Evolutionary conservation across 768 basidiomycete genomes (phyloP).

Genomic region (Agrocybe chaxingu): DNA sequence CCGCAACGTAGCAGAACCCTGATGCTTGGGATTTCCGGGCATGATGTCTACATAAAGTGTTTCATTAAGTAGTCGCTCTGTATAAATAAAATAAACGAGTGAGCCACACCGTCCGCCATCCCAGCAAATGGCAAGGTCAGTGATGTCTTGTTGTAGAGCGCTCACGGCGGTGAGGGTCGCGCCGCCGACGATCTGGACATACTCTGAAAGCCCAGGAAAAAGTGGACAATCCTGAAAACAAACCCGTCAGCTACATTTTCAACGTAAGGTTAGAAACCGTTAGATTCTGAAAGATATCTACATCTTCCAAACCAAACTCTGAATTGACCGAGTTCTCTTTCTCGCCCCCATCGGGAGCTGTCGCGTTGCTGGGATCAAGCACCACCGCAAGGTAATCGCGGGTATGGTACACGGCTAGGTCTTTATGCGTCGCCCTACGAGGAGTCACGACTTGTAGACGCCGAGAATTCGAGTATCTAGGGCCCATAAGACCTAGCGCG

Average conservation of each 20-base stretch:
- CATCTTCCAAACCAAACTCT: slow-evolving; percentile 51
- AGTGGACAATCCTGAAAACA: slow-evolving; percentile 72
- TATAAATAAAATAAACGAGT: not conserved
- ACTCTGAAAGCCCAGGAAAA: slow-evolving; percentile 66
- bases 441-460: slow-evolving; percentile 50
- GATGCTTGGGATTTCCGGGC: slow-evolving; percentile 74
- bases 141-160: slow-evolving; percentile 45
- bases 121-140: slow-evolving; percentile 79
- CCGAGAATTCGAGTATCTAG: slow-evolving; percentile 19
- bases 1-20: slow-evolving; percentile 94
- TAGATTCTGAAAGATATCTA: slow-evolving; percentile 10
- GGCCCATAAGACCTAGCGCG: slow-evolving; percentile 45
- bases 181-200: slow-evolving; percentile 71
- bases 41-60: slow-evolving; percentile 59
- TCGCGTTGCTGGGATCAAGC: slow-evolving; percentile 32
- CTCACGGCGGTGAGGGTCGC: slow-evolving; percentile 73
- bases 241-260: not conserved
- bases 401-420: slow-evolving; percentile 68
- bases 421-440: slow-evolving; percentile 46
- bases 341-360: not conserved
- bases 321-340: slow-evolving; percentile 11
- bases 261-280: not conserved
- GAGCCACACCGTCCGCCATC: slow-evolving; percentile 76
- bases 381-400: slow-evolving; percentile 66
- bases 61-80: not conserved